A percentile compares a stretch with the other conserved stretches of the same genome.
These are phyloP conservation scores for Suhomyces taliae DNA, from an alignment of 1,139 yeast genomes.

Conservation along the genomic window DNA sequence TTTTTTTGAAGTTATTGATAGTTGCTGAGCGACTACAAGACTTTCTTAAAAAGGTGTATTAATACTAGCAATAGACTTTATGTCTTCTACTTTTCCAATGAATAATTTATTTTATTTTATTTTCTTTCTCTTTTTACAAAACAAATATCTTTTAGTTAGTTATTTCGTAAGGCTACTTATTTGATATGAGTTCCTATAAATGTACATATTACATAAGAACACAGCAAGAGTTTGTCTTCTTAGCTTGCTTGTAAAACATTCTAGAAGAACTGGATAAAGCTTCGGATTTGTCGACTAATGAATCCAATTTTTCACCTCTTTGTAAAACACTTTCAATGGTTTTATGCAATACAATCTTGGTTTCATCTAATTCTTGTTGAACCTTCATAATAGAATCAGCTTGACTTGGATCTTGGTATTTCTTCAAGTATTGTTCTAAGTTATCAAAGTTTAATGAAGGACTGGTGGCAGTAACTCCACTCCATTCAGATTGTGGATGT, in stretches of 20 bases:
- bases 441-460: conserved; percentile 54
- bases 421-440: conserved; percentile 67
- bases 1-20: not conserved
- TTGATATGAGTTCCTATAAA: conserved; percentile 8
- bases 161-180: conserved; percentile 5
- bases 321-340: conserved; percentile 92
- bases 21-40: conserved; percentile 3
- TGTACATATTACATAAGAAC: conserved; percentile 54
- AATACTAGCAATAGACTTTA: too few species aligned
- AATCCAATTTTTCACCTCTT: conserved; percentile 94
- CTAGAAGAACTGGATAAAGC: conserved; percentile 85
- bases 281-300: conserved; percentile 92
- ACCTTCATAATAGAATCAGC: conserved; percentile 97
- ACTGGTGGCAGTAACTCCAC: conserved; percentile 50
- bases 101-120: too few species aligned
- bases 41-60: too few species aligned
- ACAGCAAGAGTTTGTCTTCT: conserved; percentile 96
- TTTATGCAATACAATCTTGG: conserved; percentile 93
- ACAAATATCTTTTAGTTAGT: not conserved
- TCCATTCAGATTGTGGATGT: conserved; percentile 79
- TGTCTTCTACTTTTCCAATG: too few species aligned
- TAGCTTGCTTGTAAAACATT: conserved; percentile 96
- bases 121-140: too few species aligned
- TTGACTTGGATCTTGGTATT: conserved; percentile 95
- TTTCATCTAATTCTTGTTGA: conserved; percentile 96